phyloP scores from a whole-genome alignment of 164 flowering plant genomes.

The Vitis rupestris region DNA sequence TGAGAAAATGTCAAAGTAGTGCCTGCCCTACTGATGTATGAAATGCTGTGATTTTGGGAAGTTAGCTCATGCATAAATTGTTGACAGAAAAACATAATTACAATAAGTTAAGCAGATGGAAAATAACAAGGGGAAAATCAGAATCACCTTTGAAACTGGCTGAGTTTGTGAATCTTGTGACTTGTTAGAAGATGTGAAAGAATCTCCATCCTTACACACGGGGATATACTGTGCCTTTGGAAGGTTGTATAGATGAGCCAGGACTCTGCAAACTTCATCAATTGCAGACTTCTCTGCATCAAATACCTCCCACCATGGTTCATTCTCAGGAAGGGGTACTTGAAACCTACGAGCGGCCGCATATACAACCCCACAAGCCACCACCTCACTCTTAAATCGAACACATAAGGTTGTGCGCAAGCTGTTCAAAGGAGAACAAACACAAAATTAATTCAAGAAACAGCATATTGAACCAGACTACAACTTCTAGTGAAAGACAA shows the following conservation, averaged over 20 bases:
- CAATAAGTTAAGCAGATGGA: neutral
- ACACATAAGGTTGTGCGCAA: conserved; percentile 92
- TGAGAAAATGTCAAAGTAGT: too few relatives aligned
- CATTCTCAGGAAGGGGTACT: conserved; percentile 92
- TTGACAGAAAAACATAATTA: neutral
- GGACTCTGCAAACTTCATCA: conserved; percentile 90
- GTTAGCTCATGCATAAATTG: neutral
- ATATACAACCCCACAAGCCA: conserved; percentile 96
- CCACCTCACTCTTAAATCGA: conserved; percentile 93
- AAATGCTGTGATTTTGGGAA: too few relatives aligned
- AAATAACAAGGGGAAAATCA: neutral
- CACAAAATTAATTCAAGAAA: neutral
- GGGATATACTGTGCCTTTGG: conserved; percentile 82
- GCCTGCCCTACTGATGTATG: too few relatives aligned
- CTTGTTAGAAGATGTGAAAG: conserved; percentile 55
- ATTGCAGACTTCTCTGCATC: conserved; percentile 87
- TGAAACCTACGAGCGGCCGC: conserved; percentile 95
- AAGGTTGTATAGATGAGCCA: conserved; percentile 79
- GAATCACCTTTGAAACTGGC: conserved; percentile 51
- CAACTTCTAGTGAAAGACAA: neutral
- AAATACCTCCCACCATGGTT: conserved; percentile 99
- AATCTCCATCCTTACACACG: conserved; percentile 81
- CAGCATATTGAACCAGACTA: neutral
- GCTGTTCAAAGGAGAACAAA: conserved; percentile 32
- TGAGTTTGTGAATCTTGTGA: conserved; percentile 53